Base-by-base conservation (phyloP, 2,329 filamentous ascomycete species). In the Sporothrix humicola region DNA sequence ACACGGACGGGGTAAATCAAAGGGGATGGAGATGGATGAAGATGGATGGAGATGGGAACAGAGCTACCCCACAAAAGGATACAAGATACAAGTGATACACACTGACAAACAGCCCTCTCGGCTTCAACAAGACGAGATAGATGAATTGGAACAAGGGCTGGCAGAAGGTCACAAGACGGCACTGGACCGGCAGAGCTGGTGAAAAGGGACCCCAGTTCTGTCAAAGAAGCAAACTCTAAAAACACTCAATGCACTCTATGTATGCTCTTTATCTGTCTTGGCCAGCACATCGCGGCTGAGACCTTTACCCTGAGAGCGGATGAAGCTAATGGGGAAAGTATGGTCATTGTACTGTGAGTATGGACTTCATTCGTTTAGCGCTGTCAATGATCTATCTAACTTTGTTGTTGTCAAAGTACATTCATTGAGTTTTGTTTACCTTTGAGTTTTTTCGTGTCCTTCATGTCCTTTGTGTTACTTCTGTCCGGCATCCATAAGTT, bases 61-160 rank as follows among this genome's bases (percentile, higher is more conserved):
- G 31, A 50, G 20, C 68, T 58, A 13, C 50, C 48, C 68, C 68
- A 70, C 68, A 70, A 46, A 56, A 23, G n/a, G 15, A 69, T 54
- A 69, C 31, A 37, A 37, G 31, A 37, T 69, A 58, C 61, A 56
- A 12, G 20, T 56, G 58, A n/a, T n/a, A 58, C 15, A 26, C 23
- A 26, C 23, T 1, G 23, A 26, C 23, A 26, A 26, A 26, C 23
- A 23, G 26, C 26, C 31, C 31, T 42, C 48, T 58, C 48, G 52
- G 44, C 48, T 63, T 58, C 68, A 56, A 58, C 31, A 10, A 70
- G 52, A 59, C 68, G 68, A 58, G n/a, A 48, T 58, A 59, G 20
- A 31, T 44, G 68, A 59, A 42, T 46, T 8, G 3, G 13, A 9
- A 50, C 2, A 26, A 4, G 23, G 23, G 23, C 23, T 26, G 31